Evolutionary conservation across 805 yeast genomes (phyloP), one percentile per base, ranked within the genome.

Genomic region (Candida broadrunensis): DNA sequence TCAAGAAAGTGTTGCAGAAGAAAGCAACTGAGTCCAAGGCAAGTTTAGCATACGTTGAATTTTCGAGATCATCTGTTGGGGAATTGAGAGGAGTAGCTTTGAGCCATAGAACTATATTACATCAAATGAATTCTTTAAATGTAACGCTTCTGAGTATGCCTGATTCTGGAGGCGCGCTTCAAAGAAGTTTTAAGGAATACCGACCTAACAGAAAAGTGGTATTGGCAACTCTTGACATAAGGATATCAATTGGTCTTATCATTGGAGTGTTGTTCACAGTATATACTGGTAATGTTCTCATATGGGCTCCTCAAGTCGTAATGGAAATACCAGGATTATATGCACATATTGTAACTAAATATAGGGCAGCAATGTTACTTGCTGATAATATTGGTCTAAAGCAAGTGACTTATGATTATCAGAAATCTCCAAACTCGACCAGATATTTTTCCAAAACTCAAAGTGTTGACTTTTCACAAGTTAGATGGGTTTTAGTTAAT

Each of bases 11-110:
- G 14, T 14, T 36, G 24, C 47, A 46, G 33, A 25, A 45, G 24
- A 25, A 36, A 16, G 14, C 24, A 2, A 39, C 37, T 24, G 33
- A 42, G 12, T 32, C 46, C 19, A 51, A 48, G 30, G 49, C 61
- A 15, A 95, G 88, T 54, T 66, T 93, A 43, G 97, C 98, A 0
- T 93, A 93, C 54, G 90, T 93, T 12, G 99, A 93, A 63, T 93
- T 85, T 55, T 80, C 93, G 0, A 78, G 90, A 50, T 85, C 95
- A 1, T 95, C 97, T 0, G 78, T 86, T 20, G 98, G 98, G 2
- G 95, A 90, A 48, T 64, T 89, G 26, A 73, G 96, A 43, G 99
- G 99, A 14, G 95, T 93, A 26, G 96, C 95, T 1, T 77, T 93
- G 56, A 85, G 93, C 18, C 98, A 93, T 58, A 72, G 88, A 44